A percentile compares a stretch with the other conserved stretches of the same genome.
Conservation (phyloP, 1,139 yeast genomes). For the Yamadazyma dendronema region DNA sequence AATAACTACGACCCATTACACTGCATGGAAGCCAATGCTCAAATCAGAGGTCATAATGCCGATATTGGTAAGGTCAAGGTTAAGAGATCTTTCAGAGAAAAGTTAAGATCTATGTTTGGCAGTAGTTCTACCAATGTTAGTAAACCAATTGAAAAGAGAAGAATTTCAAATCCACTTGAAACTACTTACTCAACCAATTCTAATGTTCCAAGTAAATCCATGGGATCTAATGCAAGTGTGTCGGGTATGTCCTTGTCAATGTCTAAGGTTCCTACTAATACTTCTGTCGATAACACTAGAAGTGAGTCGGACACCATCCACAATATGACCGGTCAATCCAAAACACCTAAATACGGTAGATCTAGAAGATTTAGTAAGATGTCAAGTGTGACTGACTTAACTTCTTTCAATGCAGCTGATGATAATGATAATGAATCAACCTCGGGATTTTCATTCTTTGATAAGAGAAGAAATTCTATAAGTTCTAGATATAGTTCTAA, state of each 20-base stretch:
- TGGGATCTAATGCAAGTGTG: slow-evolving; percentile 4
- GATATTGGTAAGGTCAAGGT: slow-evolving; percentile 12
- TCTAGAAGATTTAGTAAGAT: slow-evolving; percentile 7
- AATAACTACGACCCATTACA: slow-evolving; percentile 18
- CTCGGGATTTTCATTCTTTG: slow-evolving; percentile 38
- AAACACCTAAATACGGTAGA: slow-evolving; percentile 2
- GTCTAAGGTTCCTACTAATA: slow-evolving; percentile 8
- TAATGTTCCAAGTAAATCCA: slow-evolving; percentile 6
- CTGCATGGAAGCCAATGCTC: slow-evolving; percentile 10
- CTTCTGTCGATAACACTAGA: slow-evolving; percentile 16
- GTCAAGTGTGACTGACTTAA: slow-evolving; percentile 22
- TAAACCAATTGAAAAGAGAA: slow-evolving; percentile 3
- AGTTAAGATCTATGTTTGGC: slow-evolving; percentile 26
- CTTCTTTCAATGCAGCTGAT: slow-evolving; percentile 26
- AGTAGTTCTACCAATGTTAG: slow-evolving; percentile 3
- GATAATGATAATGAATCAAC: slow-evolving; percentile 21
- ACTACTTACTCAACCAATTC: slow-evolving; percentile 15
- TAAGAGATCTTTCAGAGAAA: slow-evolving; percentile 27
- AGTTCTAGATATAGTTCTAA: slow-evolving; percentile 19
- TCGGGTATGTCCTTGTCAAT: slow-evolving; percentile 7
- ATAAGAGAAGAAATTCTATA: slow-evolving; percentile 18
- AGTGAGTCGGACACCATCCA: slow-evolving; percentile 10
- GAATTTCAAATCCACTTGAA: slow-evolving; percentile 15
- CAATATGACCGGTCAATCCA: slow-evolving; percentile 5
- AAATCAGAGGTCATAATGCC: slow-evolving; percentile 14